phyloP scores from a whole-genome alignment of 1,284 basidiomycete genomes.

The Blastosporella zonata region DNA sequence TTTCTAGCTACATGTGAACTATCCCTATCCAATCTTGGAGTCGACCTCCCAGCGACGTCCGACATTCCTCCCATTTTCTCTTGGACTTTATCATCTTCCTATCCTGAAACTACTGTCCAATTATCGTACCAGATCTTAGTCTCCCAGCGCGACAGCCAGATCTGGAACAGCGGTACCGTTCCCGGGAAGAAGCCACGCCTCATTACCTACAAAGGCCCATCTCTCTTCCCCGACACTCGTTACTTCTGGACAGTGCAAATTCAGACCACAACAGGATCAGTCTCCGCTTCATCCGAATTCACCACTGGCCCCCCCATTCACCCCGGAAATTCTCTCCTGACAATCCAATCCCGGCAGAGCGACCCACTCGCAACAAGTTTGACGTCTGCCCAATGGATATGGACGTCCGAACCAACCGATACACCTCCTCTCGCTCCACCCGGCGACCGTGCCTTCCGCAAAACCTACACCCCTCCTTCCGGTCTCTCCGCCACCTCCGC shows the following conservation, averaged over 20 bases:
- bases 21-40: slow-evolving; percentile 15
- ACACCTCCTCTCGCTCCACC: slow-evolving; percentile 23
- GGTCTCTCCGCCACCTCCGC: slow-evolving; percentile 24
- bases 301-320: slow-evolving; percentile 19
- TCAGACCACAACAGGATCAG: slow-evolving; percentile 21
- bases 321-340: no score
- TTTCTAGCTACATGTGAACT: slow-evolving; percentile 8
- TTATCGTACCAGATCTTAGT: slow-evolving; percentile 23
- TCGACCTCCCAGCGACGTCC: slow-evolving; percentile 17
- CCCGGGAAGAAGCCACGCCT: slow-evolving; percentile 22
- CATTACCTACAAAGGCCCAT: slow-evolving; percentile 23
- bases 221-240: slow-evolving; percentile 24
- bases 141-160: slow-evolving; percentile 19
- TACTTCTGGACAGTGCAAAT: slow-evolving; percentile 28
- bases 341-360: no score
- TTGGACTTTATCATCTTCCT: slow-evolving; percentile 22
- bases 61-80: slow-evolving; percentile 22
- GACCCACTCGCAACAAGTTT: slow-evolving; percentile 20
- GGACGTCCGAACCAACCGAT: slow-evolving; percentile 25
- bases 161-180: slow-evolving; percentile 27
- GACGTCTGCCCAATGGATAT: slow-evolving; percentile 28
- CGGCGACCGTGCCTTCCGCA: slow-evolving; percentile 28
- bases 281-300: slow-evolving; percentile 25
- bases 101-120: no score
- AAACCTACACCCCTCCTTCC: slow-evolving; percentile 23